A percentile compares a stretch with the other conserved stretches of the same genome.
These are phyloP conservation scores for Didymella sp. DNA, from an alignment of 2,329 filamentous ascomycete species.

Conservation along the genomic window DNA sequence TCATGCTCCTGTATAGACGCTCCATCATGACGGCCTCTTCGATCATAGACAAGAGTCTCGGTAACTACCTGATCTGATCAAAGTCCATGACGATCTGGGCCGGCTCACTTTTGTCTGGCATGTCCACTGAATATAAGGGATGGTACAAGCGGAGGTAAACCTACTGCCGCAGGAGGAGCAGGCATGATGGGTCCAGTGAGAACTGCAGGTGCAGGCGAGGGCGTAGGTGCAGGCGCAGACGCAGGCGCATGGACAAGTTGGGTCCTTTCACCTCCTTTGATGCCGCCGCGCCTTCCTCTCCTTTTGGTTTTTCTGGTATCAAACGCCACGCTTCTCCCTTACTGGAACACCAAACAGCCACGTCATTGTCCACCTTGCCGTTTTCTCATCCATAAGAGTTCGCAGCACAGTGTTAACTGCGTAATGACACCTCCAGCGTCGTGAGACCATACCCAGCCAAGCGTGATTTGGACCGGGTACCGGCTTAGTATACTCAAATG, in stretches of 20 bases:
- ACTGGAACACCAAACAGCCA: constrained; percentile 17
- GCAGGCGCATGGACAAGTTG: background rate
- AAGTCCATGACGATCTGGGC: background rate
- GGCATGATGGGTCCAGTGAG: too few relatives aligned
- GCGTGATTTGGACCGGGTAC: background rate
- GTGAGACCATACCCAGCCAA: background rate
- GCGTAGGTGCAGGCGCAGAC: too few relatives aligned
- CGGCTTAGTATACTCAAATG: too few relatives aligned
- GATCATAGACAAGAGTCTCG: background rate
- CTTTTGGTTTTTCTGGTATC: too few relatives aligned
- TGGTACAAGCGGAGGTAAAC: too few relatives aligned
- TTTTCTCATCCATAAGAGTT: constrained; percentile 7
- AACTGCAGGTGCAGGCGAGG: too few relatives aligned
- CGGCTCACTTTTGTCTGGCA: too few relatives aligned
- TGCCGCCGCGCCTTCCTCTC: too few relatives aligned
- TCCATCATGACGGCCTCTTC: background rate
- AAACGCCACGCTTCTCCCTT: background rate
- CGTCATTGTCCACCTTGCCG: constrained; percentile 14
- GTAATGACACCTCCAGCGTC: background rate
- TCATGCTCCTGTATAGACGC: background rate
- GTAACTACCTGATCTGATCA: background rate
- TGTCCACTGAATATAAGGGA: too few relatives aligned
- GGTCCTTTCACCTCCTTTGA: too few relatives aligned
- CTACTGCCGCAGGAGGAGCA: too few relatives aligned
- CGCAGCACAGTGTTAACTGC: background rate